A percentile compares a stretch with the other conserved stretches of the same genome.
These are phyloP conservation scores for Cyclocybe aegerita DNA, from an alignment of 768 basidiomycete genomes.

Conservation along the genomic window DNA sequence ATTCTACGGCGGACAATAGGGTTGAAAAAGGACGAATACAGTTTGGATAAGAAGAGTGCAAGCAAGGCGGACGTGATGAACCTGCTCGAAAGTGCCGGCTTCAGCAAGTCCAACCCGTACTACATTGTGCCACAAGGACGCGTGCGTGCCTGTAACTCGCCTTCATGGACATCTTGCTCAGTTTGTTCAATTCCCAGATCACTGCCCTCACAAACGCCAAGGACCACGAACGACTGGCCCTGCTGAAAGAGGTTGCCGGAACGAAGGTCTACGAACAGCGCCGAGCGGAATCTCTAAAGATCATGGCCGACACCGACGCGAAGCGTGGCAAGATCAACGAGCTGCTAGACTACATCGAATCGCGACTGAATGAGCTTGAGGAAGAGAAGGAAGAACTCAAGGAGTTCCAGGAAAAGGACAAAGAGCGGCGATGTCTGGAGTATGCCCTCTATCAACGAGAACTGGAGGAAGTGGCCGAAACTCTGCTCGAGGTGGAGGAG, in stretches of 20 bases:
- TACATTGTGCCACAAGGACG: constrained; percentile 99
- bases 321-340: constrained; percentile 92
- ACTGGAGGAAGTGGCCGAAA: constrained; percentile 82
- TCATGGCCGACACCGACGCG: constrained; percentile 95
- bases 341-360: constrained; percentile 89
- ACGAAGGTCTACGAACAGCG: constrained; percentile 98
- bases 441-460: constrained; percentile 94
- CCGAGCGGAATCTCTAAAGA: constrained; percentile 86
- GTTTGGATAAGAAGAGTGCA: constrained; percentile 91
- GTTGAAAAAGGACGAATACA: constrained; percentile 99
- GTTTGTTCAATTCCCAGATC: constrained; percentile 53
- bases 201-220: constrained; percentile 96
- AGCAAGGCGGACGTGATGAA: constrained; percentile 98
- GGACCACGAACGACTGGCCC: constrained; percentile 90
- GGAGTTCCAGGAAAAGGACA: constrained; percentile 95
- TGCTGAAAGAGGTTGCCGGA: constrained; percentile 98
- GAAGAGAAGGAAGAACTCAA: constrained; percentile 98
- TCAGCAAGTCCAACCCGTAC: constrained; percentile 97
- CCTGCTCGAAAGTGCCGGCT: constrained; percentile 93
- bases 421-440: constrained; percentile 90
- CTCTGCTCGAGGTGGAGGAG: constrained; percentile 82
- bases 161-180: not conserved
- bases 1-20: constrained; percentile 90
- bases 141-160: no score
- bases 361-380: constrained; percentile 85